A percentile compares a stretch with the other conserved stretches of the same genome.
Evolutionary conservation across 176 grass and related monocot species (phyloP).

Genomic region (Musa acuminata): DNA sequence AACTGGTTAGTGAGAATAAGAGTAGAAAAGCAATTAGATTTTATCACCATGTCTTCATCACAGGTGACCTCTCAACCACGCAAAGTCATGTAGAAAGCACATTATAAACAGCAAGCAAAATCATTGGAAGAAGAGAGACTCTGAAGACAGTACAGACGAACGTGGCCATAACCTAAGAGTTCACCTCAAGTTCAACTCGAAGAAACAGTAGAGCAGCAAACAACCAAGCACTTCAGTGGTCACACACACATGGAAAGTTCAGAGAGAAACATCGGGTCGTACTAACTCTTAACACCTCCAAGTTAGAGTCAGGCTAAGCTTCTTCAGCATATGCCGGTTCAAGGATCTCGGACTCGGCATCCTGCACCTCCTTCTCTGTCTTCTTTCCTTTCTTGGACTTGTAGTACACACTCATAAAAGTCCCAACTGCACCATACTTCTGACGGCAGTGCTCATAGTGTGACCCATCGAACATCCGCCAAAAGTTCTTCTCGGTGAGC

Average conservation of each 20-base stretch:
- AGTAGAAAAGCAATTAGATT: no score
- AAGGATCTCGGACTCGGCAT: constrained; percentile 81
- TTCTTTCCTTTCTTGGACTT: constrained; percentile 97
- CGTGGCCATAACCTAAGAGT: neutral
- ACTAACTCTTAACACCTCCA: neutral
- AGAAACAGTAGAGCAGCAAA: neutral
- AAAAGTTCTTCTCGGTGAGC: constrained; percentile 93
- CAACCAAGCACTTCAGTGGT: neutral
- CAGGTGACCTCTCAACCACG: no score
- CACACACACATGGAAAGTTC: neutral
- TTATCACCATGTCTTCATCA: no score
- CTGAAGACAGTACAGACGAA: neutral
- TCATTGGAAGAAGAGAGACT: neutral
- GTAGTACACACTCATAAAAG: constrained; percentile 98
- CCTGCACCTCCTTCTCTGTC: constrained; percentile 98
- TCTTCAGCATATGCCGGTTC: constrained; percentile 58
- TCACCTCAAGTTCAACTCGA: neutral
- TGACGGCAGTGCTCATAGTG: constrained; percentile 81
- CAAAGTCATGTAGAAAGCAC: no score
- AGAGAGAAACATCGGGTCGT: neutral
- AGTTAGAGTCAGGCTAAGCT: neutral
- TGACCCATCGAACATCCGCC: constrained; percentile 83
- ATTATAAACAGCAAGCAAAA: no score
- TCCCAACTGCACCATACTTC: constrained; percentile 67
- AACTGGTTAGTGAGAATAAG: no score